Percentiles rank a stretch among this genome's conserved stretches.
These are phyloP conservation scores for Abrus precatorius DNA, from an alignment of 306 rosid genomes.

Conservation along the genomic window DNA sequence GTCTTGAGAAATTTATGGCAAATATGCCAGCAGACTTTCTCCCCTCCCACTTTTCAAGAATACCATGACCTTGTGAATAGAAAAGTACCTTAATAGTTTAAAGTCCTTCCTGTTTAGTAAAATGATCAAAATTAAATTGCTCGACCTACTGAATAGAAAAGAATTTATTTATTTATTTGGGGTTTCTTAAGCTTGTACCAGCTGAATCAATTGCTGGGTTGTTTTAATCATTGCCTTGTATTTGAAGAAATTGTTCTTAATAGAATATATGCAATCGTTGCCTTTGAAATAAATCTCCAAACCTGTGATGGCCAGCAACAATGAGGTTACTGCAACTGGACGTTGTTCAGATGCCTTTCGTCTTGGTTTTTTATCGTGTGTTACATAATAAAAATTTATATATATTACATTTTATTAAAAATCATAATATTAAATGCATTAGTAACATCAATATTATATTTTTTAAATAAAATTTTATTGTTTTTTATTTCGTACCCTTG, in stretches of 20 bases:
- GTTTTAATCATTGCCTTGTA: slow-evolving; percentile 20
- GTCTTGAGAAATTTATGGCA: slow-evolving; percentile 11
- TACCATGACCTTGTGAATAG: neutral
- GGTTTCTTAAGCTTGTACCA: slow-evolving; percentile 29
- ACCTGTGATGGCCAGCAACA: neutral
- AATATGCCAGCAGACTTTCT: neutral
- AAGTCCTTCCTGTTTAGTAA: neutral
- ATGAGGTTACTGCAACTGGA: neutral
- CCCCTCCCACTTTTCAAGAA: neutral
- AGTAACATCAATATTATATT: no score
- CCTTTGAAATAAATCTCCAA: neutral
- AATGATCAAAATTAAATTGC: slow-evolving; percentile 4
- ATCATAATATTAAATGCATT: no score
- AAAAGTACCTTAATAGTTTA: neutral
- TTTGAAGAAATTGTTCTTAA: slow-evolving; percentile 12
- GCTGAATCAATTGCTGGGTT: slow-evolving; percentile 15
- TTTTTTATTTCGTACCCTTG: no score
- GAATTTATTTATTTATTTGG: neutral
- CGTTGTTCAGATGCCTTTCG: slow-evolving; percentile 4
- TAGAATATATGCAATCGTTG: slow-evolving; percentile 23
- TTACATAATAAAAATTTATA: no score
- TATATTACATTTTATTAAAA: no score
- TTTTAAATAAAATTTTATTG: no score
- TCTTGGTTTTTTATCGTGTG: neutral
- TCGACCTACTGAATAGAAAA: neutral